A percentile compares a stretch with the other conserved stretches of the same genome.
These are phyloP conservation scores for Hyaloscypha hepaticicola DNA, from an alignment of 495 filamentous ascomycete genomes.

Conservation along the genomic window DNA sequence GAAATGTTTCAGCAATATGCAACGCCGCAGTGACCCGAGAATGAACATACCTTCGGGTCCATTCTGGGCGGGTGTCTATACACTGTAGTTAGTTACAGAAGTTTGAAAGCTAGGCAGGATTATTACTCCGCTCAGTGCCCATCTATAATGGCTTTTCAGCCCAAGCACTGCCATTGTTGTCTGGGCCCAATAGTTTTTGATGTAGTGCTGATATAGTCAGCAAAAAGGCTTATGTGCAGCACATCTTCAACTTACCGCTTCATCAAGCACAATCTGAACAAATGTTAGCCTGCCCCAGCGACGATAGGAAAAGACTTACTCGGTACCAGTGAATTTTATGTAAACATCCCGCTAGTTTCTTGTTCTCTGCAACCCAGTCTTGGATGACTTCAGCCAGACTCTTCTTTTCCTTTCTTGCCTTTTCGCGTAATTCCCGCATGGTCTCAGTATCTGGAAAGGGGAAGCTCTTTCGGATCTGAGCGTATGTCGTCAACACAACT, in stretches of 20 bases:
- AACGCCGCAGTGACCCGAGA: neutral
- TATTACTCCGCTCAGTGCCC: constrained; percentile 38
- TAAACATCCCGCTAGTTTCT: constrained; percentile 4
- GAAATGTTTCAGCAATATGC: neutral
- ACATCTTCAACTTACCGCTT: constrained; percentile 6
- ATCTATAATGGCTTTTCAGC: constrained; percentile 51
- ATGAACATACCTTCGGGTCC: neutral
- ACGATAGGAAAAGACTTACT: constrained; percentile 10
- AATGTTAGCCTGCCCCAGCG: neutral
- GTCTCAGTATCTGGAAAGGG: constrained; percentile 2
- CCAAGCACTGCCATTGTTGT: constrained; percentile 51
- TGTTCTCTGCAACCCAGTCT: constrained; percentile 11
- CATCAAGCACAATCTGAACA: constrained; percentile 22
- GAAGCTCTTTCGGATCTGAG: constrained; percentile 38
- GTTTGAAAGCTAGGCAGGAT: neutral
- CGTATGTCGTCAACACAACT: constrained; percentile 49
- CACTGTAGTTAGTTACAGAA: neutral
- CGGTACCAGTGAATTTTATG: constrained; percentile 18
- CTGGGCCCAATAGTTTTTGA: constrained; percentile 53
- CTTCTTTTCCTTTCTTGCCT: neutral
- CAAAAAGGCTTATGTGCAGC: neutral
- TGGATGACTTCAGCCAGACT: neutral
- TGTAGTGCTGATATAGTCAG: constrained; percentile 9
- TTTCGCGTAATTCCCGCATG: neutral
- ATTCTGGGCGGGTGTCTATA: constrained; percentile 21